Evolutionary conservation across 768 basidiomycete species (phyloP), one percentile per base, ranked within the genome.

Genomic region (Pleurotus pulmonarius): DNA sequence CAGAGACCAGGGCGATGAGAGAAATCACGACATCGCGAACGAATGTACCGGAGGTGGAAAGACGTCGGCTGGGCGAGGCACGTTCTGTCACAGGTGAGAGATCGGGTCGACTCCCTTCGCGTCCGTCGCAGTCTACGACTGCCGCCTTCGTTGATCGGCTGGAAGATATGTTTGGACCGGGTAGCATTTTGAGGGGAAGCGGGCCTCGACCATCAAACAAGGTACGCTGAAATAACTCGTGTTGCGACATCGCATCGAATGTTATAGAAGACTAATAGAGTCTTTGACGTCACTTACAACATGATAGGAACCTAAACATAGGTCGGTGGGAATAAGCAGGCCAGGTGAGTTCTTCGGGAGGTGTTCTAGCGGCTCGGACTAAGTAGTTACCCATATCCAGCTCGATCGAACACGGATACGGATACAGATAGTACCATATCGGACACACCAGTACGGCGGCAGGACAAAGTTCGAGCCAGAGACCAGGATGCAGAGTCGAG

Each of bases 101-200:
- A 11, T 11, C 29, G 11, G 15, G 18, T 25, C 46, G 46, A 47
- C 22, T 15, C 8, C 22, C 13, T 7, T 16, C 51, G 12, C 12
- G 20, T 9, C 51, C 18, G 15, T 24, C 18, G 16, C 51, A 15
- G 22, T 15, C 18, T 2, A 37, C 39, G 22, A 39, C 34, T 7
- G 38, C 37, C 16, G 51, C 34, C 20, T 58, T 55, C 38, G 26
- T 56, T 4, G 57, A 57, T 15, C 12, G 20, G 9, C 16, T 58
- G 26, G 51, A 55, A 1, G 57, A 38, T 22, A 38, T 41, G 38
- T 60, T 60, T 56, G 60, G 60, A 5, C 57, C 57, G 11, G 57
- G 60, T 26, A 52, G 47, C 20, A 24, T 58, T 13, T 41, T 55
- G 46, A 25, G 60, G 11, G 56, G 53, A 8, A 37, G 24, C n/a